Percentiles rank a stretch among this genome's conserved stretches.
phyloP scores from a whole-genome alignment of 805 yeast genomes.

The Candida adriatica region DNA sequence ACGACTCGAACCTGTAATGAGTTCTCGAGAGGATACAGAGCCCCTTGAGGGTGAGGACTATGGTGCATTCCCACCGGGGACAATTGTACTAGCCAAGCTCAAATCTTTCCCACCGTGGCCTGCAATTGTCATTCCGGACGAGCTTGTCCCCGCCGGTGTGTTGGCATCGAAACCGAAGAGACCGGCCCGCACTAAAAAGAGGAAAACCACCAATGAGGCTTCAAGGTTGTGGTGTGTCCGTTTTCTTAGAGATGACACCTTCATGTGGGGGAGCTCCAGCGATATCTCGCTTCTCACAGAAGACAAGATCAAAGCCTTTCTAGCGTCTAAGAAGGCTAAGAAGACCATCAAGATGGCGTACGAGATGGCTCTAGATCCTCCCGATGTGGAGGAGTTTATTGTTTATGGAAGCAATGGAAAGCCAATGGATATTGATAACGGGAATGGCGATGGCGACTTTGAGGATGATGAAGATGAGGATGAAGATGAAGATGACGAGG shows the following conservation, averaged over 20 bases:
- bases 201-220: slow-evolving; percentile 2
- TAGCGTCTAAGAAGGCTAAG: slow-evolving; percentile 33
- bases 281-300: slow-evolving; percentile 43
- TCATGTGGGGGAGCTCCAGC: slow-evolving; percentile 52
- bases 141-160: slow-evolving; percentile 53
- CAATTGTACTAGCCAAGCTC: slow-evolving; percentile 66
- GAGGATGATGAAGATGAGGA: slow-evolving; percentile 13
- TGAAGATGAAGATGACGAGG: slow-evolving; percentile 25
- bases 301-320: slow-evolving; percentile 35
- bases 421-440: slow-evolving; percentile 27
- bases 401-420: slow-evolving; percentile 36
- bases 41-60: too few species aligned
- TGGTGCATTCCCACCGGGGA: slow-evolving; percentile 37
- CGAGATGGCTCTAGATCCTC: slow-evolving; percentile 46
- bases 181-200: slow-evolving; percentile 10
- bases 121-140: slow-evolving; percentile 63
- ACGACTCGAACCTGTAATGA: too few species aligned
- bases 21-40: too few species aligned
- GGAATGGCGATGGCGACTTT: slow-evolving; percentile 27
- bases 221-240: slow-evolving; percentile 44
- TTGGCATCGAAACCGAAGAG: slow-evolving; percentile 42
- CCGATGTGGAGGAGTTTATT: slow-evolving; percentile 38
- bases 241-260: slow-evolving; percentile 67
- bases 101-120: slow-evolving; percentile 93
- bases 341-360: slow-evolving; percentile 44